A percentile compares a stretch with the other conserved stretches of the same genome.
Evolutionary conservation across 805 yeast species (phyloP).

Genomic region (Cyberlindnera meyerae): DNA sequence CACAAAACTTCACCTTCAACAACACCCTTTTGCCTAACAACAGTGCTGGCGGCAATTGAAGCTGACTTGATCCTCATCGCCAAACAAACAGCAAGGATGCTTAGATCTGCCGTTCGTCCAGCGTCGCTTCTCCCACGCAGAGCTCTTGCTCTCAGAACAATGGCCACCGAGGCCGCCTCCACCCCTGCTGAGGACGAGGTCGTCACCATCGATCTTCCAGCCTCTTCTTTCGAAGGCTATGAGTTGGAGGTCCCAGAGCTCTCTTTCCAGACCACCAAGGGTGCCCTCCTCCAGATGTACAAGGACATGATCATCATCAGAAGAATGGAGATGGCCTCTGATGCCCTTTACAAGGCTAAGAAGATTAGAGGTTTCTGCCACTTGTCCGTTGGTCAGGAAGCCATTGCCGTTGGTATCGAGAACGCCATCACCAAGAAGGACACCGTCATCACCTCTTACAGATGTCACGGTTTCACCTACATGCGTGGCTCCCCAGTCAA

Average conservation of each 20-base stretch:
- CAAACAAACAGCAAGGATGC: constrained; percentile 6
- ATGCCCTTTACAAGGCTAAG: constrained; percentile 96
- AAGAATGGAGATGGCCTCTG: constrained; percentile 99
- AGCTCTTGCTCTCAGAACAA: constrained; percentile 19
- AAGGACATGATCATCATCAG: constrained; percentile 90
- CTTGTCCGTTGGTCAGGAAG: constrained; percentile 97
- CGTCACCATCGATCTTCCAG: constrained; percentile 62
- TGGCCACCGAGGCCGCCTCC: constrained; percentile 24
- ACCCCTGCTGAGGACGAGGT: constrained; percentile 22
- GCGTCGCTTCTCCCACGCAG: constrained; percentile 13
- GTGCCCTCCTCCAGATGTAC: constrained; percentile 83
- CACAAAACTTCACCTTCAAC: no score
- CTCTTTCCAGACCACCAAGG: constrained; percentile 74
- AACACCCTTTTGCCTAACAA: no score
- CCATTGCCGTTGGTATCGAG: constrained; percentile 98
- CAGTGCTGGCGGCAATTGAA: no score
- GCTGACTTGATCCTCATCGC: no score
- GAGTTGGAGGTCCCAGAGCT: constrained; percentile 69
- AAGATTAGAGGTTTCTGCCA: constrained; percentile 99
- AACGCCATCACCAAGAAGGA: constrained; percentile 83
- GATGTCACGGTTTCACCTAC: constrained; percentile 98
- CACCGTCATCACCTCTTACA: constrained; percentile 90
- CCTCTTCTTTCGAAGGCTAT: constrained; percentile 80
- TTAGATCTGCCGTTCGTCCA: constrained; percentile 20
- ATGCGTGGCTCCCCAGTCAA: constrained; percentile 93